Evolutionary conservation across 768 basidiomycete species (phyloP).

Genomic region (Lentinula sp.): DNA sequence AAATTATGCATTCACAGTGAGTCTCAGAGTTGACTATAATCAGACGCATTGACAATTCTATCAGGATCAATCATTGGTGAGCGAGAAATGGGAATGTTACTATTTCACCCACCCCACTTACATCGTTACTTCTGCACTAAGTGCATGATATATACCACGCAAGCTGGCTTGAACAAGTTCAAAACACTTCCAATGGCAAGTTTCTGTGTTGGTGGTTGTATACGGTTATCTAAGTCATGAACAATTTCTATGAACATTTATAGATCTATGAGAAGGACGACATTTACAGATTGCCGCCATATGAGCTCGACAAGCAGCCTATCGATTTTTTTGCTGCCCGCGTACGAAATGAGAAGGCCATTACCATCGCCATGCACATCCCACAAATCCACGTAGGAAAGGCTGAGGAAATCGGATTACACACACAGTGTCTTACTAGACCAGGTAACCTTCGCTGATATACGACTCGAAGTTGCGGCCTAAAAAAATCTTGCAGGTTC

Average conservation of each 20-base stretch:
- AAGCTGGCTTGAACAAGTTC: not conserved
- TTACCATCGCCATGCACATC: not conserved
- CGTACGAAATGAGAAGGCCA: not conserved
- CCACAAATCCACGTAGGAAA: not conserved
- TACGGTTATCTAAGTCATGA: not conserved
- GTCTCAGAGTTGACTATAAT: not conserved
- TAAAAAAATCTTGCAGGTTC: not conserved
- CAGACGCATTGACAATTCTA: not conserved
- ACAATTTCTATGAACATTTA: not conserved
- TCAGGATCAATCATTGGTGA: not conserved
- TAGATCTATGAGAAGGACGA: not conserved
- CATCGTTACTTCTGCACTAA: not conserved
- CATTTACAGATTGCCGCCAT: not conserved
- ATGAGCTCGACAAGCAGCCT: not conserved
- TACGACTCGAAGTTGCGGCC: not conserved
- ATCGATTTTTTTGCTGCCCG: not conserved
- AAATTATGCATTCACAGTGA: no score
- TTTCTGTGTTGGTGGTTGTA: not conserved
- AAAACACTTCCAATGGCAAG: not conserved
- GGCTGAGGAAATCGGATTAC: not conserved
- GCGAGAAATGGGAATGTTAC: not conserved
- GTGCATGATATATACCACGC: not conserved
- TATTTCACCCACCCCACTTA: not conserved
- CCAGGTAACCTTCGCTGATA: not conserved
- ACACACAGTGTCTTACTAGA: not conserved